Evolutionary conservation across 2,329 filamentous ascomycete species (phyloP), one percentile per base, ranked within the genome.

Genomic region (Colletotrichum nymphaeae): DNA sequence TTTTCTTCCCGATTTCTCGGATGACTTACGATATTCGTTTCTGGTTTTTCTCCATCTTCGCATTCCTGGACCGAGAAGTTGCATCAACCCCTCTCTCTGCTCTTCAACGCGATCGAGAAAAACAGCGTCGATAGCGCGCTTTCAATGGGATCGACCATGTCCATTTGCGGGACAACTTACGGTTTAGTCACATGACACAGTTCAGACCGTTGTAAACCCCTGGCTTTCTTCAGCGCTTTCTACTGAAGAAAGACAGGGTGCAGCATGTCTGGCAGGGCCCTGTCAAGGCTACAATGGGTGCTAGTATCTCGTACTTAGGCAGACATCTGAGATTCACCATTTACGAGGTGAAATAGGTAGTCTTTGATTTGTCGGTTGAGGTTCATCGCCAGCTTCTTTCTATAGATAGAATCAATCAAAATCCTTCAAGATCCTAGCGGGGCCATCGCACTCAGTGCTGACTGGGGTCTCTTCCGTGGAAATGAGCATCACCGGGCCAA

Each of bases 21-120:
- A 14, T 7, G 11, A 72, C 64, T 67, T 24, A 68, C 69, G 69
- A 72, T 52, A 68, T 72, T 57, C 64, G 57, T 52, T 57, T 68
- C 16, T 57, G 22, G 49, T 24, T 63, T 37, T 63, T 72, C 57
- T 72, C 64, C 69, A 72, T 72, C 3, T 22, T 64, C 16, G 16
- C 26, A 22, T 5, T 9, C 19, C 30, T 26, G 37, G 12, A 8
- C 8, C n/a, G 19, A 24, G 6, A 22, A 16, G 9, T n/a, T 28
- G 28, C 28, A 63, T 9, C 42, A 5, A n/a, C 52, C 60, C n/a
- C 11, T 35, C 28, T 49, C 28, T 42, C 30, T 35, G 19, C 7
- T 63, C 46, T 35, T 16, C 55, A 57, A 11, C 26, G 19, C 26
- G 37, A 24, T 14, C 16, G 19, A 37, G 37, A 59, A 59, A 52